A percentile compares a stretch with the other conserved stretches of the same genome.
phyloP scores from a whole-genome alignment of 371 early-diverging fungal genomes.

The Gilbertella persicaria region DNA sequence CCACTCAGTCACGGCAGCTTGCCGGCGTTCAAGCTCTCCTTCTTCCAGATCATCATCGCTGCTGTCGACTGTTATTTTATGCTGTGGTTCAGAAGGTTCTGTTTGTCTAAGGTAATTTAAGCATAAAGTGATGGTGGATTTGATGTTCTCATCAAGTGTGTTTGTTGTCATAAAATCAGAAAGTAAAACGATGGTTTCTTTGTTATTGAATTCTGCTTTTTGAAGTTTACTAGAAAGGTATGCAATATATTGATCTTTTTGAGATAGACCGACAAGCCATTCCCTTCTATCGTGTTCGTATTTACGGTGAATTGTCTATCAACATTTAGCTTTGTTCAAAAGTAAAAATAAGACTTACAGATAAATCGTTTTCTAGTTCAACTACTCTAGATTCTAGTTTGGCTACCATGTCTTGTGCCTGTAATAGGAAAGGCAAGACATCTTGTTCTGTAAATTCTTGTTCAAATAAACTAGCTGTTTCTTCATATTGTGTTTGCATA shows the following conservation, averaged over 20 bases:
- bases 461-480: conserved; percentile 18
- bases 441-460: conserved; percentile 47
- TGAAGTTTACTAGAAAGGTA: conserved; percentile 52
- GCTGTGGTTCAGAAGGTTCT: not conserved
- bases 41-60: conserved; percentile 40
- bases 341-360: conserved; percentile 29
- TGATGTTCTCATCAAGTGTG: conserved; percentile 21
- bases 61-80: conserved; percentile 1
- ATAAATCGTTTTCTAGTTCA: conserved; percentile 56
- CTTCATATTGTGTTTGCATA: too few relatives aligned
- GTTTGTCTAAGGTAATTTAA: conserved; percentile 42
- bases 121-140: conserved; percentile 38
- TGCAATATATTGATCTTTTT: conserved; percentile 59
- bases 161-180: conserved; percentile 35
- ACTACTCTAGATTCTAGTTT: conserved; percentile 57
- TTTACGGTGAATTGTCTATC: conserved; percentile 52
- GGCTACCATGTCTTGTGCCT: conserved; percentile 57
- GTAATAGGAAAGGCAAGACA: conserved; percentile 55
- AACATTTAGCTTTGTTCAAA: not conserved
- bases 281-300: conserved; percentile 59
- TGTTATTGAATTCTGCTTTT: conserved; percentile 52
- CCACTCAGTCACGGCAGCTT: conserved; percentile 42
- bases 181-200: conserved; percentile 53
- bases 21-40: conserved; percentile 46
- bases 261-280: conserved; percentile 56